These are phyloP conservation scores for Sporobolomyces phaffii DNA, from an alignment of 768 basidiomycete genomes.

Conservation along the genomic window DNA sequence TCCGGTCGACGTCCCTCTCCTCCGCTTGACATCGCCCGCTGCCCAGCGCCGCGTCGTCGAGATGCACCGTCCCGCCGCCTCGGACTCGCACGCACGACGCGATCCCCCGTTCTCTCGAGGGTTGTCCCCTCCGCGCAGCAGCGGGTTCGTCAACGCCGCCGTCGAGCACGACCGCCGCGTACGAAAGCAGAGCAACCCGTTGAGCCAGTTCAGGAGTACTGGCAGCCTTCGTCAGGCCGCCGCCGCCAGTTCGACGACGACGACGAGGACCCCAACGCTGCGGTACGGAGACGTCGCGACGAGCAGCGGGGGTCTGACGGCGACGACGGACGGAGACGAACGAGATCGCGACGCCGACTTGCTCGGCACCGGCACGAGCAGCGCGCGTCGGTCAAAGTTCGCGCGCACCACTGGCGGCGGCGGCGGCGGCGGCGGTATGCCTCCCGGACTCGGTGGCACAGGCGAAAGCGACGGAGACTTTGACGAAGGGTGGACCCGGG, in stretches of 20 bases:
- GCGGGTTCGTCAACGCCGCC: too few species aligned
- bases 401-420: background rate
- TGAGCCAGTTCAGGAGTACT: conserved; percentile 23
- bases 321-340: conserved; percentile 19
- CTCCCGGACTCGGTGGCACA: conserved; percentile 2
- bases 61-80: too few species aligned
- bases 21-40: conserved; percentile 13
- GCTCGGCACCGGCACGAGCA: conserved; percentile 8
- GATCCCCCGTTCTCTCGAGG: background rate
- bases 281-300: conserved; percentile 15
- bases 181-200: conserved; percentile 29
- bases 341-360: conserved; percentile 7
- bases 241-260: background rate
- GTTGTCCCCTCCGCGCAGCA: too few species aligned
- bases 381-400: background rate
- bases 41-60: background rate
- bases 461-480: conserved; percentile 41
- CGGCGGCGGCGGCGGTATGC: background rate
- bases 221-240: background rate
- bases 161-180: conserved; percentile 10
- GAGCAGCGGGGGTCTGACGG: background rate
- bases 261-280: too few species aligned
- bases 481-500: conserved; percentile 41
- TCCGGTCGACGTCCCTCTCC: conserved; percentile 29
- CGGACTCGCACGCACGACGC: too few species aligned